Evolutionary conservation across 1,139 yeast species (phyloP).

Genomic region (Hansenula lynferdii): DNA sequence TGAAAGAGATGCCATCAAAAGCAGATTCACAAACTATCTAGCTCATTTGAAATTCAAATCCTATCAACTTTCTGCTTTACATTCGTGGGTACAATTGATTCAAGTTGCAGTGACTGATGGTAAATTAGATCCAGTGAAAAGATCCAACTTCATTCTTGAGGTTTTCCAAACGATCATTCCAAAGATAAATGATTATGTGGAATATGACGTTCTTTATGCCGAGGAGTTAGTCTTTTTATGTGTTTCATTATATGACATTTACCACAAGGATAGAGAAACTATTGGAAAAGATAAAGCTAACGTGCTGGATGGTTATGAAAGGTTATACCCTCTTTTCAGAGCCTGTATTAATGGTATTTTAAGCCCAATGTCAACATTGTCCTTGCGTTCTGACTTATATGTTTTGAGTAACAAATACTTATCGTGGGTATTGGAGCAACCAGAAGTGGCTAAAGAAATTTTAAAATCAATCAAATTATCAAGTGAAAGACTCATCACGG

Average conservation of each 20-base stretch:
- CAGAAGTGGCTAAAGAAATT: slow-evolving; percentile 40
- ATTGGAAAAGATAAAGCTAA: slow-evolving; percentile 34
- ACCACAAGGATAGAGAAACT: slow-evolving; percentile 38
- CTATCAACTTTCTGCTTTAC: slow-evolving; percentile 57
- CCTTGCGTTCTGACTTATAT: slow-evolving; percentile 74
- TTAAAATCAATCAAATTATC: slow-evolving; percentile 49
- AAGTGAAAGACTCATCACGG: slow-evolving; percentile 59
- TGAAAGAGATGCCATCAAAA: slow-evolving; percentile 22
- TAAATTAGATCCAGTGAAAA: slow-evolving; percentile 33
- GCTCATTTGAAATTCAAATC: slow-evolving; percentile 42
- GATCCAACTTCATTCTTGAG: slow-evolving; percentile 65
- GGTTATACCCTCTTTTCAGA: slow-evolving; percentile 65
- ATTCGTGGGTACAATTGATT: slow-evolving; percentile 79
- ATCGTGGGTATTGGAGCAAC: slow-evolving; percentile 40
- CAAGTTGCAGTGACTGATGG: slow-evolving; percentile 69
- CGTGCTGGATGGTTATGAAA: slow-evolving; percentile 33
- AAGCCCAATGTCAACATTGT: slow-evolving; percentile 62
- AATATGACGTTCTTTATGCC: slow-evolving; percentile 59
- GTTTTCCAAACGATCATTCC: slow-evolving; percentile 75
- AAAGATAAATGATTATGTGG: slow-evolving; percentile 69
- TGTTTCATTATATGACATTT: slow-evolving; percentile 64
- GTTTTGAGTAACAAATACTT: slow-evolving; percentile 66
- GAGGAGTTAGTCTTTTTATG: slow-evolving; percentile 75
- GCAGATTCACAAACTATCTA: slow-evolving; percentile 38
- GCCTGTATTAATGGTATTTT: slow-evolving; percentile 71